Percentiles rank a stretch among this genome's conserved stretches.
These are phyloP conservation scores for Gamarada debralockiae DNA, from an alignment of 495 filamentous ascomycete species.

Conservation along the genomic window DNA sequence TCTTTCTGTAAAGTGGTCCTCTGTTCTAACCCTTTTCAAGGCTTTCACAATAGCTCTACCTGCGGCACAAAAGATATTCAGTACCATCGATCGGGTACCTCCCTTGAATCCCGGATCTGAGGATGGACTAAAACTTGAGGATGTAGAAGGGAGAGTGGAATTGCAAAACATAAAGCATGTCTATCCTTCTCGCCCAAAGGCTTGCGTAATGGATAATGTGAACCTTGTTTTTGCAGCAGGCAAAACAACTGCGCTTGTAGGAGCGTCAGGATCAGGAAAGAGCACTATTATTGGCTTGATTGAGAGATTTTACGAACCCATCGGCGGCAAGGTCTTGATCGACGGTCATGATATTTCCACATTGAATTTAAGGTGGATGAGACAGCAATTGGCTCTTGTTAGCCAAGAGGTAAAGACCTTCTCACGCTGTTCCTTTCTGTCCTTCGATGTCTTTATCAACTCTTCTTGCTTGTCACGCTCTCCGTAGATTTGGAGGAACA, in stretches of 20 bases:
- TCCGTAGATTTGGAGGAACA: no score
- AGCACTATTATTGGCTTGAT: constrained; percentile 36
- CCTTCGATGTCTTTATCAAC: no score
- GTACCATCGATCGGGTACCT: constrained; percentile 36
- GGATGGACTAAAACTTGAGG: neutral
- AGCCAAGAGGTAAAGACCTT: constrained; percentile 6
- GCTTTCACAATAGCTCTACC: neutral
- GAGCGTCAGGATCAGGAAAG: constrained; percentile 42
- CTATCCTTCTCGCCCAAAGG: constrained; percentile 57
- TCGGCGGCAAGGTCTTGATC: constrained; percentile 39
- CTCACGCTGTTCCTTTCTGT: no score
- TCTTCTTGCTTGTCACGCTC: no score
- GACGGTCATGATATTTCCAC: constrained; percentile 44
- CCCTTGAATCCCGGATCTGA: constrained; percentile 42
- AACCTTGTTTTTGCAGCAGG: constrained; percentile 1
- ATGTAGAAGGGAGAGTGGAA: constrained; percentile 37
- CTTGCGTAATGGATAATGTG: constrained; percentile 39
- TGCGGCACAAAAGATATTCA: neutral
- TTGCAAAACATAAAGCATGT: constrained; percentile 54
- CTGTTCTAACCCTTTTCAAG: no score
- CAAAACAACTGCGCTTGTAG: constrained; percentile 40
- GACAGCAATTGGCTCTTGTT: constrained; percentile 4
- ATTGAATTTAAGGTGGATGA: constrained; percentile 1
- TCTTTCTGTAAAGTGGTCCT: no score
- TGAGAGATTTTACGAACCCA: constrained; percentile 42